phyloP scores from a whole-genome alignment of 2,329 filamentous ascomycete species.

The Aspergillus nomiae region DNA sequence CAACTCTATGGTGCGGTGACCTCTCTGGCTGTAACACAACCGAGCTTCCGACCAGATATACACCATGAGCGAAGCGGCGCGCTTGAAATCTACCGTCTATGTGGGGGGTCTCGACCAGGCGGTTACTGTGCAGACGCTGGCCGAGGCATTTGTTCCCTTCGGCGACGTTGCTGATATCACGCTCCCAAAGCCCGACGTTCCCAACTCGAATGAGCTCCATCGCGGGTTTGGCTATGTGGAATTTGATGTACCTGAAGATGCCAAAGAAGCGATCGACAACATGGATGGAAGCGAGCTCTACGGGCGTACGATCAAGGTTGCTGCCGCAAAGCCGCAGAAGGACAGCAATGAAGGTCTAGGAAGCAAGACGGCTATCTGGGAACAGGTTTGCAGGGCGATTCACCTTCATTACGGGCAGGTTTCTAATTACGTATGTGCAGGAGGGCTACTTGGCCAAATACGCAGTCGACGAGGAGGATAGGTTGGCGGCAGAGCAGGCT shows the following conservation, averaged over 20 bases:
- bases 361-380: conserved; percentile 93
- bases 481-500: conserved; percentile 59
- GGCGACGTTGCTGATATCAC: conserved; percentile 92
- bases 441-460: conserved; percentile 92
- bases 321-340: conserved; percentile 88
- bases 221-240: conserved; percentile 96
- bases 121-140: conserved; percentile 73
- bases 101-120: conserved; percentile 83
- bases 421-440: conserved; percentile 52
- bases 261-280: conserved; percentile 94
- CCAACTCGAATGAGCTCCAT: conserved; percentile 76
- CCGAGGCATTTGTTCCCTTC: conserved; percentile 94
- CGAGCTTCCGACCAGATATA: neutral
- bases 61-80: conserved; percentile 75
- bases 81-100: conserved; percentile 89
- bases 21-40: conserved; percentile 2
- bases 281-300: conserved; percentile 98
- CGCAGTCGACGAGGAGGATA: conserved; percentile 80
- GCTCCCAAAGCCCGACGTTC: conserved; percentile 82
- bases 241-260: conserved; percentile 82
- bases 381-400: conserved; percentile 69
- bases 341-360: conserved; percentile 83
- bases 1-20: conserved; percentile 1
- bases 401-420: neutral
- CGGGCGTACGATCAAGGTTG: conserved; percentile 88